A percentile compares a stretch with the other conserved stretches of the same genome.
Conservation (phyloP, 208 protist genomes). For the Wallacemonas sp. region DNA sequence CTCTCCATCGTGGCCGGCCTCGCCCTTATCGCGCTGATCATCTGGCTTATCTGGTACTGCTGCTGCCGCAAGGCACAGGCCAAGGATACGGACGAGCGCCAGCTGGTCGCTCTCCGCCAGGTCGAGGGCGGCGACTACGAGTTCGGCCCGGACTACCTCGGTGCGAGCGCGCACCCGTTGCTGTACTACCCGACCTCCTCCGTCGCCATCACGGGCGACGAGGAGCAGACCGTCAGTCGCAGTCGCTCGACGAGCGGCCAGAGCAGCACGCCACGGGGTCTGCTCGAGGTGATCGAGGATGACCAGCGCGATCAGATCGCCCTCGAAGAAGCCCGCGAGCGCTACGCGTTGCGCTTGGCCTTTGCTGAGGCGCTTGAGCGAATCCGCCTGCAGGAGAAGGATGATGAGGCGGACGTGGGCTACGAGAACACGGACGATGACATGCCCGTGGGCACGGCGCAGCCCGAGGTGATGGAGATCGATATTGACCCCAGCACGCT, state of each 20-base stretch:
- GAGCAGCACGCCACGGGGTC: constrained; percentile 21
- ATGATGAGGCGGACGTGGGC: constrained; percentile 35
- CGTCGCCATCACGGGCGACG: constrained; percentile 2
- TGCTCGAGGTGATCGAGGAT: constrained; percentile 47
- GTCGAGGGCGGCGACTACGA: constrained; percentile 28
- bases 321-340: constrained; percentile 63
- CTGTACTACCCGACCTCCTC: constrained; percentile 35
- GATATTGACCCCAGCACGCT: constrained; percentile 19
- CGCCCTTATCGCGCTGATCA: constrained; percentile 35
- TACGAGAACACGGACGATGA: constrained; percentile 27
- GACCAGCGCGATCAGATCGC: constrained; percentile 61
- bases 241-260: constrained; percentile 9
- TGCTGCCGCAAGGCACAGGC: constrained; percentile 30
- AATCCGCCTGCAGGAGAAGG: constrained; percentile 46
- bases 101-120: constrained; percentile 33
- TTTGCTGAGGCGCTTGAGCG: constrained; percentile 48
- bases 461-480: constrained; percentile 18
- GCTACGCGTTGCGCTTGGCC: constrained; percentile 58
- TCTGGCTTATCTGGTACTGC: constrained; percentile 41
- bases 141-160: constrained; percentile 14
- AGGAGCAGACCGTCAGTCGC: constrained; percentile 16
- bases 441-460: constrained; percentile 11
- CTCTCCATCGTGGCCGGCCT: constrained; percentile 29
- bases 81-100: constrained; percentile 19
- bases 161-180: constrained; percentile 30